These are phyloP conservation scores for Dipteronia sinensis DNA, from an alignment of 345 rosid genomes.

Conservation along the genomic window DNA sequence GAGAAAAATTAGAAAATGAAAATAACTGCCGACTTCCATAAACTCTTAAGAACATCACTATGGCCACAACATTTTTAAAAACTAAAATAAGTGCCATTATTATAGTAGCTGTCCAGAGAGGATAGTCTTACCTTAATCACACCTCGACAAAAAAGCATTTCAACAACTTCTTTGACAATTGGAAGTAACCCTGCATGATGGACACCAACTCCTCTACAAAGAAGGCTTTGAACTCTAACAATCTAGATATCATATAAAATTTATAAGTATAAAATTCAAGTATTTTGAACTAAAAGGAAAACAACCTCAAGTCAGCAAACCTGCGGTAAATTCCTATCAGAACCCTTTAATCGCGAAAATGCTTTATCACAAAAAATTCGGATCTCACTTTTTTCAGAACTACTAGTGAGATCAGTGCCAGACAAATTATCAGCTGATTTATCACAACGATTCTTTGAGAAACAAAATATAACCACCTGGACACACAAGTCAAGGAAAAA, in stretches of 20 bases:
- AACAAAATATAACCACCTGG: constrained; percentile 90
- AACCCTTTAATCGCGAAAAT: constrained; percentile 92
- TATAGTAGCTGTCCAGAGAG: constrained; percentile 4
- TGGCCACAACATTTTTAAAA: background rate
- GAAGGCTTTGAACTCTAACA: constrained; percentile 88
- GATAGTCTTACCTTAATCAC: constrained; percentile 76
- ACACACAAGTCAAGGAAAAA: constrained; percentile 25
- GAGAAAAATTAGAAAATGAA: background rate
- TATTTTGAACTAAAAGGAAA: constrained; percentile 16
- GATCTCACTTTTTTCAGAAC: constrained; percentile 87
- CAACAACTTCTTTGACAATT: constrained; percentile 97
- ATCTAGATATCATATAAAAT: constrained; percentile 56
- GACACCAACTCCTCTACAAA: constrained; percentile 87
- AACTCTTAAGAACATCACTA: constrained; percentile 9
- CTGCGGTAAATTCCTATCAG: constrained; percentile 96
- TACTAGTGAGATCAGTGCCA: constrained; percentile 78
- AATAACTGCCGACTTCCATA: background rate
- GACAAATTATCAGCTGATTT: constrained; percentile 74
- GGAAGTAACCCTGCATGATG: constrained; percentile 99
- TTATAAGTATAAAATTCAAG: constrained; percentile 25
- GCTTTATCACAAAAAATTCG: constrained; percentile 94
- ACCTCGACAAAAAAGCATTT: constrained; percentile 98
- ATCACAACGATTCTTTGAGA: constrained; percentile 96
- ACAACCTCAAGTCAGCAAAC: constrained; percentile 41
- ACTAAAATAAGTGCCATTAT: background rate